Evolutionary conservation across 306 rosid species (phyloP).

Genomic region (Calophaca sinica): DNA sequence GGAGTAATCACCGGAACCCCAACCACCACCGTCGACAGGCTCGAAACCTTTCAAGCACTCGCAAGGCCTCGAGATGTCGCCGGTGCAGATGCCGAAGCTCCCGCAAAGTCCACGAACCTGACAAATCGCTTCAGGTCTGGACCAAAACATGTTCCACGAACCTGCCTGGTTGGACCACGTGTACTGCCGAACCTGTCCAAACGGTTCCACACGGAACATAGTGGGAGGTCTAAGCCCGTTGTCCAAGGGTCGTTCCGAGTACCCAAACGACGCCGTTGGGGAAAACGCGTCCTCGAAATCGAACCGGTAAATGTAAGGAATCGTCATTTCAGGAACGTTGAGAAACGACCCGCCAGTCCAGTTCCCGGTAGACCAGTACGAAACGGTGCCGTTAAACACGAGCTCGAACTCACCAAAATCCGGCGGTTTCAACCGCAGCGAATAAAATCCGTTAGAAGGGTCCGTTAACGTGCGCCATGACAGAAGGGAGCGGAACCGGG

Average conservation of each 20-base stretch:
- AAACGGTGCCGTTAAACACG: conserved; percentile 51
- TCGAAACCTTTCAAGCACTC: conserved; percentile 60
- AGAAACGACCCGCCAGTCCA: conserved; percentile 64
- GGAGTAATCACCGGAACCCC: conserved; percentile 63
- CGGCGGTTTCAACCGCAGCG: conserved; percentile 63
- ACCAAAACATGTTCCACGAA: conserved; percentile 78
- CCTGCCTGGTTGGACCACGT: conserved; percentile 62
- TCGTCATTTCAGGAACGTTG: conserved; percentile 70
- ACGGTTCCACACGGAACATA: conserved; percentile 57
- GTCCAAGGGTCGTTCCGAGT: conserved; percentile 55
- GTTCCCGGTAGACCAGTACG: conserved; percentile 75
- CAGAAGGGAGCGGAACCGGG: conserved; percentile 46
- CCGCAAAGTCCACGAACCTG: conserved; percentile 67
- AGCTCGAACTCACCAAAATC: conserved; percentile 71
- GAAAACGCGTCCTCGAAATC: conserved; percentile 56
- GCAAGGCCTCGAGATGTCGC: conserved; percentile 34
- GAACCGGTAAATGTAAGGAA: conserved; percentile 72
- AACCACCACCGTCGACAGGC: conserved; percentile 52
- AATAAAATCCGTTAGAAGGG: conserved; percentile 72
- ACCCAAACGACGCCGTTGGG: conserved; percentile 75
- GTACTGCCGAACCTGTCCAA: conserved; percentile 73
- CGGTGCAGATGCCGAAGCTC: conserved; percentile 61
- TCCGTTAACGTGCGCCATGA: conserved; percentile 65
- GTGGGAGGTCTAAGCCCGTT: conserved; percentile 53
- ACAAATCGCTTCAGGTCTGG: conserved; percentile 55